Evolutionary conservation across 176 grass and related monocot genomes (phyloP).

Genomic region (Aegilops umbellulata): DNA sequence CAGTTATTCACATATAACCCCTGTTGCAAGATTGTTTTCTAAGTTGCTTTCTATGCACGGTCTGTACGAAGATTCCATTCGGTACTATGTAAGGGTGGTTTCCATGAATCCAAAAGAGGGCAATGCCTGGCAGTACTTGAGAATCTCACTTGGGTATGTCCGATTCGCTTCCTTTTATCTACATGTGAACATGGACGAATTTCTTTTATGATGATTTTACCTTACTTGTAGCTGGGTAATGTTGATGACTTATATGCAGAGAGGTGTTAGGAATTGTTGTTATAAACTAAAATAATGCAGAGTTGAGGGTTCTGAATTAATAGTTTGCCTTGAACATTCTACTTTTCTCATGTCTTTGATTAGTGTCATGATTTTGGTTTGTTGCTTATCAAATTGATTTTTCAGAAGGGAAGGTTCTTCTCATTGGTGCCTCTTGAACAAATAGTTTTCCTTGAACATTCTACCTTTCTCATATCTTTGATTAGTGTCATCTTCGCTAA

Average conservation of each 20-base stretch:
- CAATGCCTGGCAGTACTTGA: constrained; percentile 90
- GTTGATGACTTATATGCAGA: neutral
- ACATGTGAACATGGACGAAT: neutral
- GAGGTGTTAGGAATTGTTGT: neutral
- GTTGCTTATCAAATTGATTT: neutral
- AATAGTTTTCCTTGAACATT: too few relatives aligned
- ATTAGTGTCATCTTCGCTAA: too few relatives aligned
- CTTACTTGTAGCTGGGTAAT: neutral
- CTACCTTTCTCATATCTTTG: too few relatives aligned
- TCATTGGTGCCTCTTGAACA: too few relatives aligned
- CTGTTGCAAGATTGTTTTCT: neutral
- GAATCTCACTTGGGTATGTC: constrained; percentile 73
- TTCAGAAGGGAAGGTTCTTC: neutral
- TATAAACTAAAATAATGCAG: neutral
- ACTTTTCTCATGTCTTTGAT: neutral
- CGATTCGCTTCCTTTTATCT: neutral
- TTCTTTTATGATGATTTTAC: neutral
- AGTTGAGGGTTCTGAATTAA: neutral
- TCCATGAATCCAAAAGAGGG: constrained; percentile 92
- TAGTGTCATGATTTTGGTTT: too few relatives aligned
- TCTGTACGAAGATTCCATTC: constrained; percentile 84
- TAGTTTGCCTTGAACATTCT: neutral
- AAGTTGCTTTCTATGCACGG: constrained; percentile 47
- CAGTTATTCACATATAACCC: neutral
- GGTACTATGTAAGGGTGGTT: constrained; percentile 91